Percentiles rank a stretch among this genome's conserved stretches.
Conservation (phyloP, 352 stramenopile genomes). For the Globisporangium radiosum region DNA sequence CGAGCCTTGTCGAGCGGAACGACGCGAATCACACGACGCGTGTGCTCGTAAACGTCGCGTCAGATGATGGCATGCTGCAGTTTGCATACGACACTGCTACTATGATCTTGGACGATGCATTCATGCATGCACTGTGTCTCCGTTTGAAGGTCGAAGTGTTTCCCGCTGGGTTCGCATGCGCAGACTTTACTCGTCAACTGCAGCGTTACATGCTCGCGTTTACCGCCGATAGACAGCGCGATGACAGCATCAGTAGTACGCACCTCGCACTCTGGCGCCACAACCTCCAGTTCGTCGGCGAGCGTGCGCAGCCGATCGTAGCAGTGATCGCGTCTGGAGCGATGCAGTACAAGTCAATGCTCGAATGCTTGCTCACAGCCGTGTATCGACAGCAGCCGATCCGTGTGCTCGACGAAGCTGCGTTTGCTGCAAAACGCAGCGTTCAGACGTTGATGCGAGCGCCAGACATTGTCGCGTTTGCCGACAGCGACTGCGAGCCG, state of each 20-base stretch:
- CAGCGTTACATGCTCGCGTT: not conserved
- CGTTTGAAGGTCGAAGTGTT: not conserved
- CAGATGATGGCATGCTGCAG: not conserved
- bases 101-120: not conserved
- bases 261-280: slow-evolving; percentile 27
- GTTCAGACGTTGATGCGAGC: not conserved
- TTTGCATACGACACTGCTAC: not conserved
- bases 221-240: not conserved
- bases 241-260: slow-evolving; percentile 7
- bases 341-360: slow-evolving; percentile 6
- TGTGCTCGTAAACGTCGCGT: not conserved
- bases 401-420: slow-evolving; percentile 18
- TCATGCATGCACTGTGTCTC: not conserved
- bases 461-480: slow-evolving; percentile 33
- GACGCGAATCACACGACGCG: not conserved
- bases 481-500: too few relatives aligned
- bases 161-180: not conserved
- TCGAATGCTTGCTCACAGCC: slow-evolving; percentile 29
- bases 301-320: not conserved
- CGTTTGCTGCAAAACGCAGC: slow-evolving; percentile 6
- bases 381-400: slow-evolving; percentile 21
- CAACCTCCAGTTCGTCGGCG: slow-evolving; percentile 17
- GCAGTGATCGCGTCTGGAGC: slow-evolving; percentile 14
- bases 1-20: not conserved
- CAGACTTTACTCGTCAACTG: not conserved